Percentiles rank a stretch among this genome's conserved stretches.
Conservation (phyloP, 2,329 filamentous ascomycete species). For the Pyrenophora seminiperda region DNA sequence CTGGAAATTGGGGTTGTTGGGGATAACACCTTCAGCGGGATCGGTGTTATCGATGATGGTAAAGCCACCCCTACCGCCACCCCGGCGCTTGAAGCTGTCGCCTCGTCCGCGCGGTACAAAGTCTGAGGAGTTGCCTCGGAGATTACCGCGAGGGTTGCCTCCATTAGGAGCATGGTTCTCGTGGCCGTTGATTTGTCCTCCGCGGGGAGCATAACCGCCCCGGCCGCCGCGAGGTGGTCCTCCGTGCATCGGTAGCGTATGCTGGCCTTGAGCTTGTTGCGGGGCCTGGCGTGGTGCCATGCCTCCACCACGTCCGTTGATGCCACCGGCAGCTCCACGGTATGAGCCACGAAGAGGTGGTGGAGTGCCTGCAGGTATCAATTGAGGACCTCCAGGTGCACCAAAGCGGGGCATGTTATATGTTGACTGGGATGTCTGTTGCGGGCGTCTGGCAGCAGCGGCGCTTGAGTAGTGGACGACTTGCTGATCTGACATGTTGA, state of each 20-base stretch:
- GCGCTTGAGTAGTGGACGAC: conserved; percentile 71
- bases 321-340: conserved; percentile 60
- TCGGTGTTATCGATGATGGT: conserved; percentile 57
- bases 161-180: conserved; percentile 33
- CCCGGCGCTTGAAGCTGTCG: conserved; percentile 43
- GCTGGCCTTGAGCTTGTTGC: conserved; percentile 34
- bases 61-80: conserved; percentile 55
- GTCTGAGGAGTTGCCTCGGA: conserved; percentile 28
- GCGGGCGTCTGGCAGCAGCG: conserved; percentile 59
- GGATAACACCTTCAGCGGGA: conserved; percentile 58
- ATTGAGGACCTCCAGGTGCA: conserved; percentile 63
- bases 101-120: conserved; percentile 50
- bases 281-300: conserved; percentile 38
- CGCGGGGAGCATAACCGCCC: conserved; percentile 44
- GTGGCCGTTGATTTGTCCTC: conserved; percentile 38
- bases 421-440: conserved; percentile 52
- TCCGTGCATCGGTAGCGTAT: conserved; percentile 48
- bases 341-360: conserved; percentile 64
- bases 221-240: conserved; percentile 47
- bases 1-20: conserved; percentile 62
- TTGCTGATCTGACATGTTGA: conserved; percentile 85
- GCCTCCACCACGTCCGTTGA: conserved; percentile 49
- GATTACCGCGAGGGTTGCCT: conserved; percentile 38
- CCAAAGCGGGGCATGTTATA: conserved; percentile 62
- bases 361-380: conserved; percentile 61